Base-by-base conservation (phyloP, 371 early-diverging fungal species). In the Haplosporangium sp. region DNA sequence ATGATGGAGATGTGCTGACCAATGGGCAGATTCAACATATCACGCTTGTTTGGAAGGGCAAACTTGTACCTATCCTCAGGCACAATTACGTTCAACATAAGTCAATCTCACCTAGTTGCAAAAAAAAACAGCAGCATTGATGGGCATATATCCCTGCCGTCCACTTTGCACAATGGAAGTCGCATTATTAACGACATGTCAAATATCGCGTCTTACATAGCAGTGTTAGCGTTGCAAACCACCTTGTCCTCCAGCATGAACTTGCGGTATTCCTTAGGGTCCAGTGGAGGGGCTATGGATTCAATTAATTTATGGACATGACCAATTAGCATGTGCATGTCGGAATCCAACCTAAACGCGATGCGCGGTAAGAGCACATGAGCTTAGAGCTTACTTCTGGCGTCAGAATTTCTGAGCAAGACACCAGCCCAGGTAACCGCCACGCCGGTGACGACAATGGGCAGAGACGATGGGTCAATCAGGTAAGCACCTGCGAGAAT, bases 1-100 rank as follows among this genome's bases (percentile, higher is more conserved):
- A 91, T 92, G 56, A 97, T 85, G 50, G 95, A 94, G 67, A 98
- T 91, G 80, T 97, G 98, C 85, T 95, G 97, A 21, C 98, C 98
- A 69, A 94, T 95, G 61, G 96, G 96, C 72, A 97, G 86, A 36
- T 96, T 96, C 48, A 97, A 86, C 50, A 83, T 65, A 50, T 85
- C 84, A 59, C 92, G 89, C 57, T 86, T 83, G 51, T 75, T 50
- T 13, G 95, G 94, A 48, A 97, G 87, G 38, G 83, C 91, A 77
- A 97, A 95, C 62, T 95, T 95, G 85, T 96, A 96, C 74, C 95
- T 94, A 66, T 57, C 20, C n/a, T 21, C n/a, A 13, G 43, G 23
- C 6, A 11, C 21, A 46, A 13, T n/a, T 12, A 51, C 9, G 14
- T 23, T 52, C 62, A 38, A 68, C 29, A 29, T 29, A 29, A 29